phyloP scores from a whole-genome alignment of 306 rosid species.

The Ormosia emarginata region DNA sequence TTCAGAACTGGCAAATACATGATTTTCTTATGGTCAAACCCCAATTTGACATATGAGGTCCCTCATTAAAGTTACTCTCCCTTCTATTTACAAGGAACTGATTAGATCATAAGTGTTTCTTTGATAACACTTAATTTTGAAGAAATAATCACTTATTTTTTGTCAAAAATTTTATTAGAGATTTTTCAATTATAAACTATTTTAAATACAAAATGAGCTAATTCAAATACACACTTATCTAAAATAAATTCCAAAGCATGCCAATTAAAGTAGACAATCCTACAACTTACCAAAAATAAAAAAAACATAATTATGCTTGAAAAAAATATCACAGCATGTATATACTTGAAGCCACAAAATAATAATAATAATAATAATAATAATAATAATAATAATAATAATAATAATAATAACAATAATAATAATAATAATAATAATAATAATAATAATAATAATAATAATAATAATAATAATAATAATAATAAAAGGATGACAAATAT shows the following conservation, averaged over 20 bases:
- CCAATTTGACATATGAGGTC: neutral
- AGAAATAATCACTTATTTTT: too few relatives aligned
- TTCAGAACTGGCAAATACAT: neutral
- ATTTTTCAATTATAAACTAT: too few relatives aligned
- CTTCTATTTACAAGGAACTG: neutral
- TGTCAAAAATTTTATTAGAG: too few relatives aligned
- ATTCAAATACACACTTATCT: neutral
- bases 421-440: neutral
- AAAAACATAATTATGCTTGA: neutral
- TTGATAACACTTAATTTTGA: too few relatives aligned
- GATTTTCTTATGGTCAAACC: neutral
- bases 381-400: neutral
- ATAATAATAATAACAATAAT: too few relatives aligned
- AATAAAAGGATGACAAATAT: neutral
- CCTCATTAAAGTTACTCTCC: neutral
- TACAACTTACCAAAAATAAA: neutral
- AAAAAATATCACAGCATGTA: neutral
- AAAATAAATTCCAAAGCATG: neutral
- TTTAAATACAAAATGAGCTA: too few relatives aligned
- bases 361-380: too few relatives aligned
- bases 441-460: too few relatives aligned
- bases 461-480: neutral
- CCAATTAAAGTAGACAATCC: neutral
- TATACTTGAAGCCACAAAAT: neutral
- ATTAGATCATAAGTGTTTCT: neutral